Evolutionary conservation across 2,329 filamentous ascomycete genomes (phyloP), one percentile per base, ranked within the genome.

Genomic region (Ascosphaera apis): DNA sequence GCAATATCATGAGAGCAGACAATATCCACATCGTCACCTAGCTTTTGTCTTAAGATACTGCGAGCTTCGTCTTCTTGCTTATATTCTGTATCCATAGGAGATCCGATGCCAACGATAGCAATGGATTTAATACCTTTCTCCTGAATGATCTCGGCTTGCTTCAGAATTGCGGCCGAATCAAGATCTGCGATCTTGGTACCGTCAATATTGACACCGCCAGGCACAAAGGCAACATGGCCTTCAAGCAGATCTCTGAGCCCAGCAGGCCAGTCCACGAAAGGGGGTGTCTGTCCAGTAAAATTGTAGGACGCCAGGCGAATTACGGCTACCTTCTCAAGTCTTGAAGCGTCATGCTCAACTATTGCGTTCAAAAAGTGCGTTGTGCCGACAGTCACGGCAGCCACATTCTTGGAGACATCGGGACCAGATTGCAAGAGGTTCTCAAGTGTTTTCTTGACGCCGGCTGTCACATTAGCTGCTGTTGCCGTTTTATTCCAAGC

Each of bases 341-440:
- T 57, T 16, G 56, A 53, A 2, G 55, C 52, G 48, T 69, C 62
- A 7, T 58, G 56, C 34, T 64, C 62, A 8, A 65, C 52, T 5
- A 67, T 58, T 4, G 62, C 62, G 39, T 66, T 66, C 33, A 65
- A 55, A 39, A 66, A 65, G 47, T 64, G 60, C 0, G 65, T 68
- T 2, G 62, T 66, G 17, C 63, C 63, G 35, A 67, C 58, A 5
- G 60, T 63, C 3, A 66, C 56, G 39, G 58, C 61, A 12, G 49
- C 53, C 37, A 63, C 50, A 30, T 50, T 42, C 2, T 45, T 39
- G 4, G 55, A 52, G 18, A 57, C 50, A 33, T 61, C 47, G 0
- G 45, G 41, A 1, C 59, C 57, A 17, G 51, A 49, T 3, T 42
- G 41, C 3, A 67, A 44, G 0, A 66, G 55, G 27, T 52, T 41